Base-by-base conservation (phyloP, 352 stramenopile species). In the Phytopythium helicoides region DNA sequence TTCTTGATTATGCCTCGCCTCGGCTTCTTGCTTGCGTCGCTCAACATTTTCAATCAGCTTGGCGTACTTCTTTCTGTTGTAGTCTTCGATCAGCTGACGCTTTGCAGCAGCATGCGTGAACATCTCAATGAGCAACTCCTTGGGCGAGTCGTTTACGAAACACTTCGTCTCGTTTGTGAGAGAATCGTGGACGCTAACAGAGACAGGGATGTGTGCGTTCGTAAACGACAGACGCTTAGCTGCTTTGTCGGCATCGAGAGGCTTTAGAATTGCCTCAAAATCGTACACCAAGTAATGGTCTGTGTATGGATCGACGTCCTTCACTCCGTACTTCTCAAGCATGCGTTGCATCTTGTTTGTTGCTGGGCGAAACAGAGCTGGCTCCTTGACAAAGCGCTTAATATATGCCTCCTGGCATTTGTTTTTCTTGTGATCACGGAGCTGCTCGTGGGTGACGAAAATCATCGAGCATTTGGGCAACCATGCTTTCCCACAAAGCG, bases 221-320 rank as follows among this genome's bases (percentile, higher is more conserved):
- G 53, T 60, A 46, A 46, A 46, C 5, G n/a, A 19, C 21, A 23
- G 16, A 28, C 28, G 28, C 28, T 46, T 46, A n/a, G 37, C 37
- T 10, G 11, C 37, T 9, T 46, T 26, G 5, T 46, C 21, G 28
- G 21, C 6, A 18, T 36, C 42, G 23, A 25, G 22, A 36, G 50
- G 57, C n/a, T 62, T 56, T 11, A 67, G 50, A 21, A 68, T 68
- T 9, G 44, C 37, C 22, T 52, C 41, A 35, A 52, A 57, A 19
- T 66, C 55, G 44, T 68, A 63, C 0, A 62, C 54, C 10, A 68
- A 57, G 19, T 63, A 68, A 31, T 63, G 60, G 26, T 68, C 60
- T 3, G 54, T 37, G 36, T 58, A 34, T 4, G 52, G 19, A 15
- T 52, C 38, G 8, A 58, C 23, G 33, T 52, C 9, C 21, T 56